Evolutionary conservation across 1,284 basidiomycete species (phyloP), one percentile per base, ranked within the genome.

Genomic region (Fomitiporia mediterranea): DNA sequence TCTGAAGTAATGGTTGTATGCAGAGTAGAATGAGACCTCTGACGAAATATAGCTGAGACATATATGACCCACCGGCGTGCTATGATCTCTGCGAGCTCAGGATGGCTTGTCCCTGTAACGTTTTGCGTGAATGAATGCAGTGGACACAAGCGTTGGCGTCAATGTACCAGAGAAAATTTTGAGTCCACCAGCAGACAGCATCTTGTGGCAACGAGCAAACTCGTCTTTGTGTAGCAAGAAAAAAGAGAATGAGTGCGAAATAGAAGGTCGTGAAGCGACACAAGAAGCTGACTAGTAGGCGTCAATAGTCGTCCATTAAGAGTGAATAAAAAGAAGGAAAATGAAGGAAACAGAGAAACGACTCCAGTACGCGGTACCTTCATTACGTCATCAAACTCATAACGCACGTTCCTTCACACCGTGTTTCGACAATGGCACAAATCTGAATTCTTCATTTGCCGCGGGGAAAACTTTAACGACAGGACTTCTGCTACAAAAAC

Each of bases 1-100:
- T 60, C 93, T 94, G 71, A 27, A 51, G 43, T 23, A 47, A 28
- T 43, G 23, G 56, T 27, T 51, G 13, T 17, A 34, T 23, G 37
- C 39, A 25, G 53, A 55, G 60, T 53, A 57, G 60, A 56, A 59
- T 61, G 54, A 54, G 59, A 58, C 53, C 47, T 63, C 53, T 54
- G 47, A 58, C 61, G 62, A n/a, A 53, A 55, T 58, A 23, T 59
- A 46, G 13, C 61, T 51, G 50, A 59, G 19, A 55, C 17, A 60
- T 50, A n/a, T n/a, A n/a, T n/a, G n/a, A n/a, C 75, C 58, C 77
- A 94, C 90, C 95, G 85, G 78, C 91, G 85, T 61, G 95, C 91
- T 67, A 99, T 92, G 65, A 94, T 86, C 68, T 94, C 85, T 42
- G 95, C 96, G 62, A 99, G 82, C 73, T 97, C 93, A 55, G 94